Base-by-base conservation (phyloP, 495 filamentous ascomycete species). In the Bryoglossum gracile region DNA sequence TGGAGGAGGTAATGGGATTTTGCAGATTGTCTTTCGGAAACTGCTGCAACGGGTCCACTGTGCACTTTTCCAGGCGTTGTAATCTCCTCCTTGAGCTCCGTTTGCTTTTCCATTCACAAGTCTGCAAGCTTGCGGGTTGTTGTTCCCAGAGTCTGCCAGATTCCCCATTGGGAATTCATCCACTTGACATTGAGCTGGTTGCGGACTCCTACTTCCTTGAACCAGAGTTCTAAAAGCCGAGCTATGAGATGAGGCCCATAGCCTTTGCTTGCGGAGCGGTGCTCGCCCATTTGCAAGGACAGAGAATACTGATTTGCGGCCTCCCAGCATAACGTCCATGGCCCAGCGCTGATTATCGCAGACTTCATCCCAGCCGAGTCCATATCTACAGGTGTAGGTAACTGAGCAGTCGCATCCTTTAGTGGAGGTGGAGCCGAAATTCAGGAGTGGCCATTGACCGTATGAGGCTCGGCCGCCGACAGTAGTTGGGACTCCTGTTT, bases 301-400 rank as follows among this genome's bases (percentile, higher is more conserved):
- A 2, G 21, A 37, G 11, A 37, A 19, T 18, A 18, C 14, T 17
- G 13, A 37, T 19, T 17, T 37, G n/a, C n/a, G n/a, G 21, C 43
- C 43, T 19, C 28, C 28, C 3, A 46, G 25, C 14, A 46, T 13
- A 16, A 35, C n/a, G 17, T 46, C 43, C 17, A 46, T 46, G 17
- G 26, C 43, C 43, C 43, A 46, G 16, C 43, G 16, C 22, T 46
- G 43, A 36, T 46, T 46, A 32, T 46, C 43, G 43, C 43, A 46
- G 3, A 46, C 30, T 19, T 46, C 43, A 22, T 46, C 43, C 43
- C 43, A 46, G 4, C 43, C 43, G 32, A 23, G 14, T n/a, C 45
- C 45, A 48, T 48, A 48, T 9, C 13, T n/a, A 30, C 45, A 48
- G 9, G 45, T 48, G 39, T 48, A 48, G 11, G 45, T 48, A 16